Evolutionary conservation across 495 filamentous ascomycete genomes (phyloP).

Genomic region (Neurospora sp.): DNA sequence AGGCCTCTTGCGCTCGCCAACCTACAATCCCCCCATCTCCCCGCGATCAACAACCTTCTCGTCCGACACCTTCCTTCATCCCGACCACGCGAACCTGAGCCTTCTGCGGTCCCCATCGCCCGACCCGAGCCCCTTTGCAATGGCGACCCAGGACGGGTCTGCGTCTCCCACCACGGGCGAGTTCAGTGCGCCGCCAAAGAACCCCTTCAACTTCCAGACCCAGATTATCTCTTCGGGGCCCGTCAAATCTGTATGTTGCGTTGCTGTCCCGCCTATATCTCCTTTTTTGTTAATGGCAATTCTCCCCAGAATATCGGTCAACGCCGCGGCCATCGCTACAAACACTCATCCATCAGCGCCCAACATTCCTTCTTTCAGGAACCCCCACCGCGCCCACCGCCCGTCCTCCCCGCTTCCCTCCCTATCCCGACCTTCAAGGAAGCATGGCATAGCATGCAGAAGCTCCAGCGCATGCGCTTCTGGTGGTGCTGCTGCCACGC

Average conservation of each 20-base stretch:
- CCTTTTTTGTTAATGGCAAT: not conserved
- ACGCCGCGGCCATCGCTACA: slow-evolving; percentile 92
- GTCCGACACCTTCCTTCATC: slow-evolving; percentile 9
- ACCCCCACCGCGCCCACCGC: slow-evolving; percentile 76
- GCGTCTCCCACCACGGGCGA: slow-evolving; percentile 8
- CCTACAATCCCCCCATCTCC: not conserved
- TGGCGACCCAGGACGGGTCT: slow-evolving; percentile 24
- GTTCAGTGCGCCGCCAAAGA: slow-evolving; percentile 27
- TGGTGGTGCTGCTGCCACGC: slow-evolving; percentile 89
- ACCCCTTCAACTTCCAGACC: slow-evolving; percentile 92
- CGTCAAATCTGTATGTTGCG: slow-evolving; percentile 64
- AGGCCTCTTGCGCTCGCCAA: not conserved
- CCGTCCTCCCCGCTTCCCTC: slow-evolving; percentile 84
- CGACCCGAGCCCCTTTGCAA: slow-evolving; percentile 16
- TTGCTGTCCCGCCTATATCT: not conserved
- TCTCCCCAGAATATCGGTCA: slow-evolving; percentile 64
- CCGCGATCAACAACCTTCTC: slow-evolving; percentile 6
- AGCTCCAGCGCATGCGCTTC: slow-evolving; percentile 69
- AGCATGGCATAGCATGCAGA: slow-evolving; percentile 74
- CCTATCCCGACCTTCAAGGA: slow-evolving; percentile 88
- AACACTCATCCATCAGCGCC: slow-evolving; percentile 83
- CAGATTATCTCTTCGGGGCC: slow-evolving; percentile 66
- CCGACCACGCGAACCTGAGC: slow-evolving; percentile 5
- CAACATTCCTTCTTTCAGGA: slow-evolving; percentile 92
- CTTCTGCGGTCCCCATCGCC: slow-evolving; percentile 14